Evolutionary conservation across 768 basidiomycete species (phyloP).

Genomic region (Kwoniella europaea): DNA sequence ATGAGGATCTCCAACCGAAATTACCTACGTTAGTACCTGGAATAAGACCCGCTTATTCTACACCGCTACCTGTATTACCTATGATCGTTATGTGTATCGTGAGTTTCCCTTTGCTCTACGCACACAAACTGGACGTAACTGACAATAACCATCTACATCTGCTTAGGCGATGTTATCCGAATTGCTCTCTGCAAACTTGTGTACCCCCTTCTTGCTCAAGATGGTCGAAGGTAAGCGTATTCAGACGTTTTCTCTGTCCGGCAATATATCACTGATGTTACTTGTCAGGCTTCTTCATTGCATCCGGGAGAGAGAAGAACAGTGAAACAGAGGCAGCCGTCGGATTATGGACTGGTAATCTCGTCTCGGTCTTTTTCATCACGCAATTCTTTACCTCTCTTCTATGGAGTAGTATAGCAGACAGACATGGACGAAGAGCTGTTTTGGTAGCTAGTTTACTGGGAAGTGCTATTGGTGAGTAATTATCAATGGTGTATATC

Average conservation of each 20-base stretch:
- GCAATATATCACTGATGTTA: background rate
- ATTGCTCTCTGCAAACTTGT: conserved; percentile 90
- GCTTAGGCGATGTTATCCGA: conserved; percentile 88
- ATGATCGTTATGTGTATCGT: conserved; percentile 94
- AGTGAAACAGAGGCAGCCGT: conserved; percentile 78
- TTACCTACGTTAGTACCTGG: conserved; percentile 54
- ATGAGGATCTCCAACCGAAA: conserved; percentile 35
- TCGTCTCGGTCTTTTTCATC: conserved; percentile 94
- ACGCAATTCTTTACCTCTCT: conserved; percentile 95
- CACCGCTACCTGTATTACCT: conserved; percentile 81
- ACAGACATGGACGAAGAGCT: conserved; percentile 81
- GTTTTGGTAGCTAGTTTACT: conserved; percentile 84
- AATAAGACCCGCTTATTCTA: conserved; percentile 60
- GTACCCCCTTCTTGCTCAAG: conserved; percentile 87
- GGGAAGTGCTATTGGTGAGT: conserved; percentile 62
- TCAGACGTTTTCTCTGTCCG: background rate
- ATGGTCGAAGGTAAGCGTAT: conserved; percentile 77
- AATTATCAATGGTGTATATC: background rate
- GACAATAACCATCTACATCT: conserved; percentile 1
- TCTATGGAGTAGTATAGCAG: conserved; percentile 95
- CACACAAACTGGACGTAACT: background rate
- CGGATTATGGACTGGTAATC: conserved; percentile 83
- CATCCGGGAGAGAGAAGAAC: conserved; percentile 63
- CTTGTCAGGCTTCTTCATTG: conserved; percentile 50
- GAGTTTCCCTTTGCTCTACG: conserved; percentile 53